Percentiles rank a stretch among this genome's conserved stretches.
Conservation (phyloP, 805 yeast species). For the Grigorovia humatica region DNA sequence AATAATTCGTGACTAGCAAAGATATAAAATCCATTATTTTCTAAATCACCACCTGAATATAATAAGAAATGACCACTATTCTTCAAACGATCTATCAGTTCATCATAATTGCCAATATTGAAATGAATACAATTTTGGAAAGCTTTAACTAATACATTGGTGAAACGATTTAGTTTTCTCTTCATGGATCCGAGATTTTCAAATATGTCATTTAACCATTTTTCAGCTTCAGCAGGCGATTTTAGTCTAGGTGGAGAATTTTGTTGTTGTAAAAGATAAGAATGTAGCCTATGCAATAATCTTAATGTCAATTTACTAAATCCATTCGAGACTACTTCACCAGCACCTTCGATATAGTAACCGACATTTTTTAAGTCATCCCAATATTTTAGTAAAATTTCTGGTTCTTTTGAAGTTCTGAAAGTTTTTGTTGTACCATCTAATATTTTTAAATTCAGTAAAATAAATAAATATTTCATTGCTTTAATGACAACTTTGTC, state of each 20-base stretch:
- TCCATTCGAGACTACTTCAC: constrained; percentile 69
- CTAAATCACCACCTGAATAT: constrained; percentile 56
- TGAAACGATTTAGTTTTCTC: constrained; percentile 74
- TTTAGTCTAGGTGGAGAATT: constrained; percentile 45
- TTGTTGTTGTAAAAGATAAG: constrained; percentile 63
- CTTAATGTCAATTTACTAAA: constrained; percentile 56
- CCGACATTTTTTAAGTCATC: constrained; percentile 67
- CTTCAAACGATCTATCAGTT: constrained; percentile 48
- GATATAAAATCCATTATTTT: constrained; percentile 66
- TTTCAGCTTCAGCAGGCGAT: constrained; percentile 33
- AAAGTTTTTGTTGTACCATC: constrained; percentile 67
- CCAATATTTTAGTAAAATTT: constrained; percentile 79
- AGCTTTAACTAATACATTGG: constrained; percentile 52
- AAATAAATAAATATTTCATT: constrained; percentile 58
- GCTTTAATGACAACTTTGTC: constrained; percentile 67
- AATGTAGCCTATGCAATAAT: constrained; percentile 55
- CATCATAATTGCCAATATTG: constrained; percentile 40
- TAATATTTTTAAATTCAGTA: constrained; percentile 66
- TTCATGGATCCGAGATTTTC: constrained; percentile 68
- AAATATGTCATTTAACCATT: constrained; percentile 59
- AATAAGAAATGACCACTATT: constrained; percentile 67
- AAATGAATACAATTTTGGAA: constrained; percentile 66
- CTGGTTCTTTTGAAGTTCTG: constrained; percentile 85
- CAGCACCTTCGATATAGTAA: constrained; percentile 69
- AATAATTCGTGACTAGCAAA: constrained; percentile 52